Percentiles rank a stretch among this genome's conserved stretches.
Evolutionary conservation across 768 basidiomycete genomes (phyloP).

Genomic region (Suillus paluster): DNA sequence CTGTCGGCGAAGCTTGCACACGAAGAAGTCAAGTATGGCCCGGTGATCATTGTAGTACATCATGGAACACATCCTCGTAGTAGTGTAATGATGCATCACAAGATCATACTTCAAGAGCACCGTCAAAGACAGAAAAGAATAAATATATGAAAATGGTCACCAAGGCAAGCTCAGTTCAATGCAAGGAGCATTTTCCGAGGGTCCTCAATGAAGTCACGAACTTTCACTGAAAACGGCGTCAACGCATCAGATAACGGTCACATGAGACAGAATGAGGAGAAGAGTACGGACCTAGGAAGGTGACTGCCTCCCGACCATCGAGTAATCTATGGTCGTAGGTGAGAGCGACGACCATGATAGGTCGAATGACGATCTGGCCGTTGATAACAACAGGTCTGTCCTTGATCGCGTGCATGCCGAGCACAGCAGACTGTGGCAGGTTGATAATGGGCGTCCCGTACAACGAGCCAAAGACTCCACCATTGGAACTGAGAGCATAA

Average conservation of each 20-base stretch:
- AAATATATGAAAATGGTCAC: neutral
- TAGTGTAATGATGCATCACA: too few relatives aligned
- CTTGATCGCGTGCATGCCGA: conserved; percentile 97
- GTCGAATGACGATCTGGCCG: conserved; percentile 95
- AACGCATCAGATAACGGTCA: conserved; percentile 11
- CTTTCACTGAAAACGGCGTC: conserved; percentile 58
- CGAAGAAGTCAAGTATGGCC: conserved; percentile 1
- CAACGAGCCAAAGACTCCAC: conserved; percentile 96
- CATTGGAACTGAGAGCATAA: conserved; percentile 76
- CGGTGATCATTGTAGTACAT: neutral
- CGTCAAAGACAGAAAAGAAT: neutral
- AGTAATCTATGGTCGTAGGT: conserved; percentile 96
- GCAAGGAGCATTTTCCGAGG: conserved; percentile 86
- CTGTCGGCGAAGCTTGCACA: neutral
- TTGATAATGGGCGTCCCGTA: conserved; percentile 99
- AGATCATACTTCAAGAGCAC: too few relatives aligned
- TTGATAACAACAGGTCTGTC: conserved; percentile 89
- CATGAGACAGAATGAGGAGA: neutral
- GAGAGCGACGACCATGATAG: conserved; percentile 93
- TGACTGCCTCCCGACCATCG: conserved; percentile 95
- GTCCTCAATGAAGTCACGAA: conserved; percentile 94
- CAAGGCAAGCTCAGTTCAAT: neutral
- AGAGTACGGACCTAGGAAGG: conserved; percentile 85
- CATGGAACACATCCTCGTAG: neutral
- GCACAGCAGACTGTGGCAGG: conserved; percentile 91